phyloP scores from a whole-genome alignment of 345 rosid species.

The Acer campestre region DNA sequence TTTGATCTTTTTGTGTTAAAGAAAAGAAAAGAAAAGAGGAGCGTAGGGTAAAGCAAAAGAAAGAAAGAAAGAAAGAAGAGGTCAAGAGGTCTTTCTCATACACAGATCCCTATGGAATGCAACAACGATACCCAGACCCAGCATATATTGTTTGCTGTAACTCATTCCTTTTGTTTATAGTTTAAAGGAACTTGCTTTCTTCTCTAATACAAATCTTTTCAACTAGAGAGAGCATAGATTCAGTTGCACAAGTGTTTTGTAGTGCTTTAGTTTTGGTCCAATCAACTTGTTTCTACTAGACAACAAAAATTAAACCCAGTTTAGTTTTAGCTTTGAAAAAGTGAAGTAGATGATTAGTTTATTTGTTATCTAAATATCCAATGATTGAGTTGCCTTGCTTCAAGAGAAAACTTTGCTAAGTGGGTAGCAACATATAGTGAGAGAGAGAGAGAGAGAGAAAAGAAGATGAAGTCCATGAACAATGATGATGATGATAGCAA shows the following conservation, averaged over 20 bases:
- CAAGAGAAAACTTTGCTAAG: conserved; percentile 25
- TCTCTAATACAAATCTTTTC: conserved; percentile 45
- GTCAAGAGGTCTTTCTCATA: conserved; percentile 90
- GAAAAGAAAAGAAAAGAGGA: conserved; percentile 18
- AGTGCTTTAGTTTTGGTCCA: conserved; percentile 41
- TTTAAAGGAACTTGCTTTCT: conserved; percentile 65
- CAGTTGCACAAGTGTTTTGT: conserved; percentile 40
- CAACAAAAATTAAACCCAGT: conserved; percentile 13
- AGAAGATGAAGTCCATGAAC: conserved; percentile 62
- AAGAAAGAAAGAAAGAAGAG: conserved; percentile 63
- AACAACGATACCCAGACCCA: conserved; percentile 46
- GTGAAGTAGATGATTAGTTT: conserved; percentile 36
- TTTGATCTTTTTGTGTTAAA: conserved; percentile 6
- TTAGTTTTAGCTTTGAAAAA: conserved; percentile 11
- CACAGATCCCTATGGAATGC: conserved; percentile 98
- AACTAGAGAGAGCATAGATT: conserved; percentile 33
- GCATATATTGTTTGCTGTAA: conserved; percentile 61
- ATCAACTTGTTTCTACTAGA: conserved; percentile 33
- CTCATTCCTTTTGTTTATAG: conserved; percentile 70
- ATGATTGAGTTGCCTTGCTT: conserved; percentile 61
- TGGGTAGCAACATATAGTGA: not conserved
- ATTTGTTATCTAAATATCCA: conserved; percentile 53
- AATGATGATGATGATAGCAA: conserved; percentile 57
- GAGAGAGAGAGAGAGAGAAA: not conserved
- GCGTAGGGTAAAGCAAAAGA: conserved; percentile 51